These are phyloP conservation scores for Botrytis fragariae DNA, from an alignment of 2,329 filamentous ascomycete genomes.

Conservation along the genomic window DNA sequence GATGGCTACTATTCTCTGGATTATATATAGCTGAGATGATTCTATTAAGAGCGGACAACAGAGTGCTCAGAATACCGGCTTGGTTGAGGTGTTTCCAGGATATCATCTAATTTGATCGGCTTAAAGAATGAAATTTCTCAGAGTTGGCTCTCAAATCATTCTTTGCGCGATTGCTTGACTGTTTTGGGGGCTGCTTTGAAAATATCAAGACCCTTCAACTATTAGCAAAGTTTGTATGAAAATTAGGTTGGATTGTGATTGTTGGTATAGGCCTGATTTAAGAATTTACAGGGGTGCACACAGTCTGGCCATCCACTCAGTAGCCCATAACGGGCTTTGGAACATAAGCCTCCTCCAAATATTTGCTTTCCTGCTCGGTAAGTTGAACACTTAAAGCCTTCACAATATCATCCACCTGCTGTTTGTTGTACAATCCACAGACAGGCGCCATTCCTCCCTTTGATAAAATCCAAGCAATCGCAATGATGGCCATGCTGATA, in stretches of 20 bases:
- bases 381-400: not conserved
- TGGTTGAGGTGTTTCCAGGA: not conserved
- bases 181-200: not conserved
- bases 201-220: not conserved
- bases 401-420: not conserved
- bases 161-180: not conserved
- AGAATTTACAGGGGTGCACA: not conserved
- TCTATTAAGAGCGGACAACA: not conserved
- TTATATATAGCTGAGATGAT: not conserved
- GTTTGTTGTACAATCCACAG: not conserved
- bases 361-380: not conserved
- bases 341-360: not conserved
- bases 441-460: not conserved
- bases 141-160: not conserved
- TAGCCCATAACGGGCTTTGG: not conserved
- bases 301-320: not conserved
- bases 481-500: not conserved
- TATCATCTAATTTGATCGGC: not conserved
- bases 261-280: not conserved
- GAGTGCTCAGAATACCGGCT: not conserved
- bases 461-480: not conserved
- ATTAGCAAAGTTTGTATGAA: accelerated
- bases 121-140: not conserved
- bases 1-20: too few relatives aligned
- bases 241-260: not conserved